A percentile compares a stretch with the other conserved stretches of the same genome.
Evolutionary conservation across 2,329 filamentous ascomycete species (phyloP).

Genomic region (Aspergillus arachidicola): DNA sequence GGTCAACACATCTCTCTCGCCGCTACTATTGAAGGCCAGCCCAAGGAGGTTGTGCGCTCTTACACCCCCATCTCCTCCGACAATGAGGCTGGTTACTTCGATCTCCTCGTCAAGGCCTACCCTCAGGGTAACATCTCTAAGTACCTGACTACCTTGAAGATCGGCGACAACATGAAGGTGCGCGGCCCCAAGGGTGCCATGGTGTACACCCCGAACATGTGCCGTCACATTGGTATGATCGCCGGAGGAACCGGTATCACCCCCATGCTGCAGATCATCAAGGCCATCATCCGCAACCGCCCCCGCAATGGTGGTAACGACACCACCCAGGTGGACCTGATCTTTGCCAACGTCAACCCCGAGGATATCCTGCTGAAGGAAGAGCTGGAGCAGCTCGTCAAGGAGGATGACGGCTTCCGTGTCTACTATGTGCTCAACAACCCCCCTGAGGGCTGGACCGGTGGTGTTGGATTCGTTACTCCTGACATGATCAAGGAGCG

Average conservation of each 20-base stretch:
- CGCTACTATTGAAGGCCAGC: conserved; percentile 73
- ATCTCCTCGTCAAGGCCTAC: conserved; percentile 97
- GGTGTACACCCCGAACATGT: conserved; percentile 97
- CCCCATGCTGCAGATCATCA: conserved; percentile 95
- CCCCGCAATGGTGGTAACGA: conserved; percentile 67
- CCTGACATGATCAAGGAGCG: conserved; percentile 82
- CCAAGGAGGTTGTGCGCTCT: conserved; percentile 84
- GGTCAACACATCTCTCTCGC: conserved; percentile 98
- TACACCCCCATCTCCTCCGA: conserved; percentile 93
- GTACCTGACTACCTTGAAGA: conserved; percentile 77
- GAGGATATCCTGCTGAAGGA: conserved; percentile 94
- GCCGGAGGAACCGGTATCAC: conserved; percentile 97
- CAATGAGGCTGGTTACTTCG: conserved; percentile 86
- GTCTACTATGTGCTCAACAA: conserved; percentile 97
- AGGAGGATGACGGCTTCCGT: conserved; percentile 77
- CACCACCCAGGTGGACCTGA: conserved; percentile 85
- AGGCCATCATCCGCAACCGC: conserved; percentile 82
- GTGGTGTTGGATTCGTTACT: conserved; percentile 93
- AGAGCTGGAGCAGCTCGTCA: conserved; percentile 78
- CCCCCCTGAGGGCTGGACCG: conserved; percentile 86
- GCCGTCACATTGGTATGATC: conserved; percentile 95
- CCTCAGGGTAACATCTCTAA: conserved; percentile 97
- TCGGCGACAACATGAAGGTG: conserved; percentile 88
- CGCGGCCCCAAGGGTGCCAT: conserved; percentile 96
- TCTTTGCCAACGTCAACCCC: conserved; percentile 93